These are phyloP conservation scores for Neonectria coccinea DNA, from an alignment of 2,329 filamentous ascomycete species.

Conservation along the genomic window DNA sequence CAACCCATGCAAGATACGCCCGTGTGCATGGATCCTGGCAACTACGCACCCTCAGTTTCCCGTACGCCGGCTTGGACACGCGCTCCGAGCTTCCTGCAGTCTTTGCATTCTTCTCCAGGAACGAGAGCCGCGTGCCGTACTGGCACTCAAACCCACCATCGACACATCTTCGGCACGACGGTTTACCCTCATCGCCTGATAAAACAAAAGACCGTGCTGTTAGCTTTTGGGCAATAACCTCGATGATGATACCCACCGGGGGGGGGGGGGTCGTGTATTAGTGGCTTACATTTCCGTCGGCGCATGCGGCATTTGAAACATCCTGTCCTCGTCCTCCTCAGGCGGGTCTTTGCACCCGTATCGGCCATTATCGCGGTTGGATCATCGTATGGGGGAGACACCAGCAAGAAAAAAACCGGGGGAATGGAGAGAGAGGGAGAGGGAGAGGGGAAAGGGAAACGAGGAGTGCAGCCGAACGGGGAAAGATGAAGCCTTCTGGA, in stretches of 20 bases:
- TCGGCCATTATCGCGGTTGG: slow-evolving; percentile 31
- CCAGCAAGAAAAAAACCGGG: slow-evolving; percentile 5
- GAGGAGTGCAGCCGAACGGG: slow-evolving; percentile 28
- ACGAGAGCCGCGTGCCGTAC: slow-evolving; percentile 60
- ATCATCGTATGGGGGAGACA: slow-evolving; percentile 14
- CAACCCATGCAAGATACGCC: slow-evolving; percentile 11
- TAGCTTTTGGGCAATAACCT: background rate
- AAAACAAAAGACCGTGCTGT: slow-evolving; percentile 12
- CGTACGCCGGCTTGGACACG: slow-evolving; percentile 37
- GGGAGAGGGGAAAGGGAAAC: slow-evolving; percentile 14
- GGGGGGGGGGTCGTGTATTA: background rate
- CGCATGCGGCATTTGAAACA: slow-evolving; percentile 62
- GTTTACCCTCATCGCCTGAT: slow-evolving; percentile 63
- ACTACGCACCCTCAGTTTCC: slow-evolving; percentile 37
- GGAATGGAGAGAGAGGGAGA: slow-evolving; percentile 26
- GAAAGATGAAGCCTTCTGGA: slow-evolving; percentile 40
- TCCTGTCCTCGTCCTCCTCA: slow-evolving; percentile 55
- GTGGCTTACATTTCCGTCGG: slow-evolving; percentile 59
- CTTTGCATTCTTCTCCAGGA: slow-evolving; percentile 61
- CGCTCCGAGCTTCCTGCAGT: slow-evolving; percentile 47
- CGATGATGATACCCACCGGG: background rate
- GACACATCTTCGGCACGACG: slow-evolving; percentile 60
- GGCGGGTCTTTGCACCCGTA: slow-evolving; percentile 38
- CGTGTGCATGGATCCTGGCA: slow-evolving; percentile 5
- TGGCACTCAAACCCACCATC: slow-evolving; percentile 60